Evolutionary conservation across 345 rosid genomes (phyloP), one percentile per base, ranked within the genome.

Genomic region (Bretschneidera sinensis): DNA sequence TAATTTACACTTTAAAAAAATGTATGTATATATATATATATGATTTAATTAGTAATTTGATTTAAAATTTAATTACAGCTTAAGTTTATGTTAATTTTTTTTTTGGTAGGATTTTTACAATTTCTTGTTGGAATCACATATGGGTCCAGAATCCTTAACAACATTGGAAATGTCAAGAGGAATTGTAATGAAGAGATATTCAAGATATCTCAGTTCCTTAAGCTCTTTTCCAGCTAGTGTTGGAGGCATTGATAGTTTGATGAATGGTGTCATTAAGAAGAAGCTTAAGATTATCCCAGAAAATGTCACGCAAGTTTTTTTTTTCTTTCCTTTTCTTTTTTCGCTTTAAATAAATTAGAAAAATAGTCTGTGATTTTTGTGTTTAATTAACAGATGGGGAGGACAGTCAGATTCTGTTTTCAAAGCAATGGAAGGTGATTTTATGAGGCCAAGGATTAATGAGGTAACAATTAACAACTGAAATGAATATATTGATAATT

Each of bases 271-370:
- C 21, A 78, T 92, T 34, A 87, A 63, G 67, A 68, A 79, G 51
- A 90, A 89, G 71, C 97, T 89, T 49, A 80, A 76, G 75, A 84
- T 91, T 54, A 88, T 92, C 67, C 98, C 98, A 1, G 48, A 58
- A 22, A 84, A 81, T 45, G 65, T 89, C 63, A 45, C 66, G 97
- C 87, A 69, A 31, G 84, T 25, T 33, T 57, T 59, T 19, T 39
- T 60, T 17, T 22, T 33, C 31, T 48, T 51, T 21, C 0, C n/a
- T 21, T 0, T 21, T 22, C 1, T 39, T 39, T 14, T 39, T 11
- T 5, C 11, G 9, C 10, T 39, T 39, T 14, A 11, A 11, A 13
- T 39, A 39, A 7, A 57, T 1, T 49, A 49, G 21, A 11, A 6
- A 49, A 49, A 5, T 49, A 0, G 45, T 39, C 15, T 13, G 24